A percentile compares a stretch with the other conserved stretches of the same genome.
Conservation (phyloP, 108 stramenopile species). For the Aurantiochytrium sp. region DNA sequence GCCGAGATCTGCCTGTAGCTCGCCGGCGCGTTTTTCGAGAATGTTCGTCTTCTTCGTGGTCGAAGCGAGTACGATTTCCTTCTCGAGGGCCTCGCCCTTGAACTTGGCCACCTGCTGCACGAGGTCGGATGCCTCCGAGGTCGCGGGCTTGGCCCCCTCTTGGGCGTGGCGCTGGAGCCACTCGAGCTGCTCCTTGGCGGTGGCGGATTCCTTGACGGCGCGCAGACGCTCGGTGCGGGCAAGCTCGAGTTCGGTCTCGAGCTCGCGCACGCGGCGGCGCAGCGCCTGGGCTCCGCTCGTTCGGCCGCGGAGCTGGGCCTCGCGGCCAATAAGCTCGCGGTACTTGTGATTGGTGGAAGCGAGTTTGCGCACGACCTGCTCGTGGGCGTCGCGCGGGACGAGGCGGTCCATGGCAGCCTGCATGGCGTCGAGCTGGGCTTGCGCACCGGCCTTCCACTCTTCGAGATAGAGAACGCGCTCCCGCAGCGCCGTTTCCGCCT, state of each 20-base stretch:
- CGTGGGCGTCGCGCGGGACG: constrained; percentile 37
- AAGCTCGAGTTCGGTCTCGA: not conserved
- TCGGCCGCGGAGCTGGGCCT: constrained; percentile 33
- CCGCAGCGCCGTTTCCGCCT: constrained; percentile 47
- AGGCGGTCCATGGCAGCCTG: constrained; percentile 37
- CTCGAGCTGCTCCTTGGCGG: constrained; percentile 19
- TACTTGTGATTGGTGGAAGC: constrained; percentile 19
- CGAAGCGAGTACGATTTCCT: constrained; percentile 30
- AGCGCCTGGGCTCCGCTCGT: constrained; percentile 31
- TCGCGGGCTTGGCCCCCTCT: not conserved
- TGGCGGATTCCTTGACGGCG: not conserved
- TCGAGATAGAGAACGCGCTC: constrained; percentile 55
- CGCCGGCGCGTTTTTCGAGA: constrained; percentile 28
- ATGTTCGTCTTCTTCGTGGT: constrained; percentile 1
- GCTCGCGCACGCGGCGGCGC: constrained; percentile 25
- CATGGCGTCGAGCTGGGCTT: constrained; percentile 36
- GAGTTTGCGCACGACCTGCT: constrained; percentile 32
- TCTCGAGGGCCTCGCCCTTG: constrained; percentile 36
- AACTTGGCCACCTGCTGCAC: constrained; percentile 32
- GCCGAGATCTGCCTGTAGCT: not conserved
- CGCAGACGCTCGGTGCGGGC: not conserved
- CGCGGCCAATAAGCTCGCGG: constrained; percentile 33
- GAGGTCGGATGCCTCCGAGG: not conserved
- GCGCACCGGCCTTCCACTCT: constrained; percentile 46
- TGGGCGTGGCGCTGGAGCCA: constrained; percentile 22